These are phyloP conservation scores for Paraphoma sp. DNA, from an alignment of 2,329 filamentous ascomycete species.

Conservation along the genomic window DNA sequence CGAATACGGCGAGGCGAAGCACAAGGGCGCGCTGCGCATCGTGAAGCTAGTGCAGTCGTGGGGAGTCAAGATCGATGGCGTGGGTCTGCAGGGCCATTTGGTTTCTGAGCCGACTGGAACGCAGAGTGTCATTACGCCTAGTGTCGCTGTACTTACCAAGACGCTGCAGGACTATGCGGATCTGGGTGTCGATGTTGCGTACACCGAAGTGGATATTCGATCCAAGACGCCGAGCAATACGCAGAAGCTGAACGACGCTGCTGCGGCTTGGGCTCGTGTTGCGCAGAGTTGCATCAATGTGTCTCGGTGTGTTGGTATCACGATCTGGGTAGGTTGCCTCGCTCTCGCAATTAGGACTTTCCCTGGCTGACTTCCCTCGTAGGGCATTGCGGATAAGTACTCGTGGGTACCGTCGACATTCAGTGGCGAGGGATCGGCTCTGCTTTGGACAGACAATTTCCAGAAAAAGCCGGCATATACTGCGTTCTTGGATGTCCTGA, in stretches of 20 bases:
- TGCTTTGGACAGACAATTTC: conserved; percentile 40
- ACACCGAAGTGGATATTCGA: conserved; percentile 68
- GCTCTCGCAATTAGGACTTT: background rate
- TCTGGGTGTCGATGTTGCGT: conserved; percentile 64
- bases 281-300: conserved; percentile 44
- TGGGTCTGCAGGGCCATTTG: conserved; percentile 67
- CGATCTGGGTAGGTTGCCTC: conserved; percentile 52
- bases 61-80: conserved; percentile 62
- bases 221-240: conserved; percentile 53
- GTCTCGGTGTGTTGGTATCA: conserved; percentile 45
- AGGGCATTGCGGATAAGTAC: conserved; percentile 42
- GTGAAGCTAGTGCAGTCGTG: conserved; percentile 47
- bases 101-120: conserved; percentile 60
- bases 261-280: conserved; percentile 53
- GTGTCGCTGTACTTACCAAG: conserved; percentile 51
- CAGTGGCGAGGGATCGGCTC: conserved; percentile 41
- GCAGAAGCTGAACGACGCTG: conserved; percentile 48
- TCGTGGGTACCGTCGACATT: conserved; percentile 48
- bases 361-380: conserved; percentile 6
- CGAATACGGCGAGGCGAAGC: conserved; percentile 58
- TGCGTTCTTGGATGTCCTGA: conserved; percentile 30
- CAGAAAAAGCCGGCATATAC: conserved; percentile 42
- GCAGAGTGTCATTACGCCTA: conserved; percentile 48
- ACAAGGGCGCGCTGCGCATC: conserved; percentile 38
- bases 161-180: conserved; percentile 60